Evolutionary conservation across 192 early-diverging fungal genomes (phyloP), one percentile per base, ranked within the genome.

Genomic region (Jimgerdemannia lactiflua): DNA sequence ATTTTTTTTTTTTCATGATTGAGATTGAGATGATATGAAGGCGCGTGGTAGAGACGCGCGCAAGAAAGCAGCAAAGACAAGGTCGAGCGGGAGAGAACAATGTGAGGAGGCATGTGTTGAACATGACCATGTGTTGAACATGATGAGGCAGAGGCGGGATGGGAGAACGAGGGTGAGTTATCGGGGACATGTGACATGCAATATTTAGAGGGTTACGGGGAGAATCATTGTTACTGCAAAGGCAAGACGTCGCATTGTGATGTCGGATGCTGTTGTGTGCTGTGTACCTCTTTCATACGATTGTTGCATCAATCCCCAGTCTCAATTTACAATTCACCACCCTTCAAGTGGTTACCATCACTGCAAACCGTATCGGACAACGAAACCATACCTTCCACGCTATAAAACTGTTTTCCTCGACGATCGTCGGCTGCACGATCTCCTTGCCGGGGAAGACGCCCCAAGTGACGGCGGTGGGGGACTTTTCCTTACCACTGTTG

Each of bases 381-480:
- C 49, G 14, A 59, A 59, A 59, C 67, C 67, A 39, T 68, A 68
- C 67, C 67, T 96, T 98, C 97, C 97, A 98, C 1, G 96, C 96
- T 80, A 95, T 84, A 80, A 98, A 98, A 68, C 89, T 91, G 72
- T 86, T 84, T 40, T 88, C 76, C 75, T 98, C 97, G 65, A 98
- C 96, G 80, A 98, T 92, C 19, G 97, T 98, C 17, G 96, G 96
- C 85, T 98, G 97, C 65, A 97, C 85, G 70, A 98, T 95, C 83
- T 98, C 97, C 78, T 95, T 94, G 65, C 96, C 95, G 2, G 95
- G 95, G 92, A 98, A 98, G 42, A 98, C 96, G 65, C 97, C 97
- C 97, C 97, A 98, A 11, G 97, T 98, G 44, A 98, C 95, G 6
- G 97, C 97, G 74, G 95, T 98, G 43, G 95, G 92, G 9, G 19